Evolutionary conservation across 2,329 filamentous ascomycete genomes (phyloP), one percentile per base, ranked within the genome.

Genomic region (Nigrospora osmanthi): DNA sequence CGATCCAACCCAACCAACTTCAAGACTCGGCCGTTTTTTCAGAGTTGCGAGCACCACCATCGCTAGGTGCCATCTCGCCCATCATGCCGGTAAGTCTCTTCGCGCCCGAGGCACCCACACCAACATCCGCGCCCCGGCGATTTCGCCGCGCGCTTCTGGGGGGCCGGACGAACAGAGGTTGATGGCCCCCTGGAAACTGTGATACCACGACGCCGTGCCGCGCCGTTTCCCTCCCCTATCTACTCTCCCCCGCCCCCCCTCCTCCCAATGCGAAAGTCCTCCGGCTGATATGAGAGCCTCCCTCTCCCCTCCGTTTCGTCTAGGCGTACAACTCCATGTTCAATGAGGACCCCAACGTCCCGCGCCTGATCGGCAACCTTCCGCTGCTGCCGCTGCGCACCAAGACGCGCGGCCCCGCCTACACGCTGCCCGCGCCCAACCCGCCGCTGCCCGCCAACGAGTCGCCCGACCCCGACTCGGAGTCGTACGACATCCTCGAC

Each of bases 261-360:
- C n/a, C n/a, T n/a, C n/a, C n/a, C 19, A 23, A 28, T 6, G 7
- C 9, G 23, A 4, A 6, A 28, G 2, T 7, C 23, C 4, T 10
- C 5, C 23, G 23, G 23, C 23, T 28, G 23, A 28, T n/a, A n/a
- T 10, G 23, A 10, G 5, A 28, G 23, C 40, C 13, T 35, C 40
- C 14, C 40, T 15, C 33, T 19, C 19, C 23, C 6, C n/a, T n/a
- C n/a, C 32, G 19, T 17, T n/a, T 31, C 10, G 15, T 2, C 10
- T 36, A 95, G 89, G 91, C 91, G 70, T 97, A 96, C 78, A 94
- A 97, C 78, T 95, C 88, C 66, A 87, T 95, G 77, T 96, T 96
- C 81, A 84, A 84, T 81, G 83, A 66, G 71, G 91, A 80, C 79
- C 89, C 78, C 74, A 84, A 72, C 53, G 62, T 66, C 51, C 74